Percentiles rank a stretch among this genome's conserved stretches.
These are phyloP conservation scores for Fusarium beomiforme DNA, from an alignment of 2,329 filamentous ascomycete species.

Conservation along the genomic window DNA sequence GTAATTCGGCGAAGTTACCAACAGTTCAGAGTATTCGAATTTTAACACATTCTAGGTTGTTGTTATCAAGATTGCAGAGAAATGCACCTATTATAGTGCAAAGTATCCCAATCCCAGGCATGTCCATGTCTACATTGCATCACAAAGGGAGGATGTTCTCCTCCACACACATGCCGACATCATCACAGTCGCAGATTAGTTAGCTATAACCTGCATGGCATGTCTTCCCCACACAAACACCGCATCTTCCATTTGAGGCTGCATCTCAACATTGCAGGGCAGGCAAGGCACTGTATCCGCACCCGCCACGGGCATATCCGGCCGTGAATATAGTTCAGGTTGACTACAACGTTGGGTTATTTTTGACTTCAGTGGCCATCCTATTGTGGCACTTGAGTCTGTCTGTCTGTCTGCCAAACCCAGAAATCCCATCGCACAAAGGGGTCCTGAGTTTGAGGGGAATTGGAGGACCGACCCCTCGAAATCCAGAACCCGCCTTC, in stretches of 20 bases:
- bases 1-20: too few relatives aligned
- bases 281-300: not conserved
- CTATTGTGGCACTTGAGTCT: conserved; percentile 1
- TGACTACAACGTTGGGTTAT: not conserved
- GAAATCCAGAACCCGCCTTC: conserved; percentile 27
- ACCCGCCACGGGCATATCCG: conserved; percentile 29
- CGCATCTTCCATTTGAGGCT: conserved; percentile 26
- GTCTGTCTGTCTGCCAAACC: not conserved
- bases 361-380: not conserved
- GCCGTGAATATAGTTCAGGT: not conserved
- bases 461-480: conserved; percentile 40
- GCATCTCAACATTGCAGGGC: conserved; percentile 26
- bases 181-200: conserved; percentile 11
- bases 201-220: conserved; percentile 15
- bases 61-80: not conserved
- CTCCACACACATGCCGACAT: conserved; percentile 31
- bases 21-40: not conserved
- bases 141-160: conserved; percentile 18
- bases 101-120: not conserved
- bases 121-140: conserved; percentile 3
- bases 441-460: conserved; percentile 41
- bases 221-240: conserved; percentile 23
- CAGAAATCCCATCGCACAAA: conserved; percentile 29
- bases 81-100: not conserved
- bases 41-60: not conserved